Conservation (phyloP, 495 filamentous ascomycete species). For the Saxophila tyrrhenica region DNA sequence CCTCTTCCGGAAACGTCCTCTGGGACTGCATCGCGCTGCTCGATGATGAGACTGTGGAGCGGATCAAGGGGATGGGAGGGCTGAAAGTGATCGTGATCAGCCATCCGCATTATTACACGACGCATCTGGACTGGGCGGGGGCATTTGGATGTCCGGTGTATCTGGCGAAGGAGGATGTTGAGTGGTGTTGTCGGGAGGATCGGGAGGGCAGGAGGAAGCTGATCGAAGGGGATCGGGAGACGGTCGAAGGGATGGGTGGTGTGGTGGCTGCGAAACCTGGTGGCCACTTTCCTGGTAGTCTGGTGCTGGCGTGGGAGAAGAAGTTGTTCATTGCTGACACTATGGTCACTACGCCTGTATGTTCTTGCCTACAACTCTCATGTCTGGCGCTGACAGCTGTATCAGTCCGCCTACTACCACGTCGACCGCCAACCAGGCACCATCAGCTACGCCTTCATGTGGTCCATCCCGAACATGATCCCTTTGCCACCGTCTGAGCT, state of each 20-base stretch:
- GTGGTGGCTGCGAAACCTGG: conserved; percentile 55
- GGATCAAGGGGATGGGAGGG: conserved; percentile 39
- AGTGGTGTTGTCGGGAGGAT: conserved; percentile 43
- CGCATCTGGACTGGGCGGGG: conserved; percentile 55
- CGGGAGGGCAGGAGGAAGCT: conserved; percentile 30
- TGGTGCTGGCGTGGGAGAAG: conserved; percentile 47
- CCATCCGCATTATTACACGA: conserved; percentile 70
- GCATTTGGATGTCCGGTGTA: conserved; percentile 55
- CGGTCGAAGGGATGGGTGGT: conserved; percentile 33
- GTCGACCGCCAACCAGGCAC: conserved; percentile 42
- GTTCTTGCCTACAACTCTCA: conserved; percentile 11
- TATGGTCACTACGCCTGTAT: conserved; percentile 52
- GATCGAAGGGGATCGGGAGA: conserved; percentile 26
- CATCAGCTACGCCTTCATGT: conserved; percentile 62
- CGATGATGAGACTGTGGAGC: conserved; percentile 45
- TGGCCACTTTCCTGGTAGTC: conserved; percentile 64
- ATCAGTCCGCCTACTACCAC: conserved; percentile 27
- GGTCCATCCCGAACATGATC: conserved; percentile 72
- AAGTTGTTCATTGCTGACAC: conserved; percentile 62
- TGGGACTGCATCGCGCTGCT: conserved; percentile 64
- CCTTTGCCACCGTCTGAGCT: conserved; percentile 51
- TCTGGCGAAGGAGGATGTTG: conserved; percentile 46
- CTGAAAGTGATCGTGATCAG: conserved; percentile 64
- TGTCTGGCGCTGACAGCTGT: conserved; percentile 5
- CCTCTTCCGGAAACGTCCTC: conserved; percentile 50